Percentiles rank a stretch among this genome's conserved stretches.
Evolutionary conservation across 2,329 filamentous ascomycete species (phyloP).

Genomic region (Trichoderma polysporum): DNA sequence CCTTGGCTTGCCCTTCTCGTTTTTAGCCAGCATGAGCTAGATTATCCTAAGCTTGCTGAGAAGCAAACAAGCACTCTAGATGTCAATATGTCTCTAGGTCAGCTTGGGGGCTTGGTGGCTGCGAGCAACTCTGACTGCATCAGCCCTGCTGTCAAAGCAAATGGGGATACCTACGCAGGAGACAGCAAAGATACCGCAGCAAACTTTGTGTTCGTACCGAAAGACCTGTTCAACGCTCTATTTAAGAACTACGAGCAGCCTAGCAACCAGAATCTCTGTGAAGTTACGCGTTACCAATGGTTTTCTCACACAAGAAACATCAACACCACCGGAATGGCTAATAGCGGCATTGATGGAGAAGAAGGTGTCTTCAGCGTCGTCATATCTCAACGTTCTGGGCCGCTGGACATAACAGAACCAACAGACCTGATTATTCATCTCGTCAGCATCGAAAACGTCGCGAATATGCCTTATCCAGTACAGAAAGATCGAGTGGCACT

Average conservation of each 20-base stretch:
- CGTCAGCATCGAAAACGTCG: conserved; percentile 39
- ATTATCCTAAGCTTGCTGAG: conserved; percentile 18
- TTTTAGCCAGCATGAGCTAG: conserved; percentile 37
- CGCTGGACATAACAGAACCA: conserved; percentile 29
- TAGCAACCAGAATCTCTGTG: not conserved
- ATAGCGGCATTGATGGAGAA: conserved; percentile 32
- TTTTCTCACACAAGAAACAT: conserved; percentile 43
- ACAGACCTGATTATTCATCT: conserved; percentile 38
- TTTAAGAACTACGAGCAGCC: conserved; percentile 25
- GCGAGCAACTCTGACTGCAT: conserved; percentile 13
- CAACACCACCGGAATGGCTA: conserved; percentile 39
- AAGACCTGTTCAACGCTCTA: conserved; percentile 30
- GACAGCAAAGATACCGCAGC: conserved; percentile 4
- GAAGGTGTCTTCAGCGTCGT: conserved; percentile 37
- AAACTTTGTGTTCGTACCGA: conserved; percentile 34
- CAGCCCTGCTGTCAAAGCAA: not conserved
- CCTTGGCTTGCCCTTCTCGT: conserved; percentile 44
- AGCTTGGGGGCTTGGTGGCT: too few species aligned
- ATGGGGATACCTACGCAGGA: too few species aligned
- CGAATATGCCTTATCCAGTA: conserved; percentile 29
- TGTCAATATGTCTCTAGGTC: not conserved
- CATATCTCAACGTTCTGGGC: conserved; percentile 36
- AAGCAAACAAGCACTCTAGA: not conserved
- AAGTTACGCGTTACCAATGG: conserved; percentile 28
- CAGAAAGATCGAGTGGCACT: conserved; percentile 31